Evolutionary conservation across 192 early-diverging fungal genomes (phyloP).

Genomic region (Diversispora eburnea): DNA sequence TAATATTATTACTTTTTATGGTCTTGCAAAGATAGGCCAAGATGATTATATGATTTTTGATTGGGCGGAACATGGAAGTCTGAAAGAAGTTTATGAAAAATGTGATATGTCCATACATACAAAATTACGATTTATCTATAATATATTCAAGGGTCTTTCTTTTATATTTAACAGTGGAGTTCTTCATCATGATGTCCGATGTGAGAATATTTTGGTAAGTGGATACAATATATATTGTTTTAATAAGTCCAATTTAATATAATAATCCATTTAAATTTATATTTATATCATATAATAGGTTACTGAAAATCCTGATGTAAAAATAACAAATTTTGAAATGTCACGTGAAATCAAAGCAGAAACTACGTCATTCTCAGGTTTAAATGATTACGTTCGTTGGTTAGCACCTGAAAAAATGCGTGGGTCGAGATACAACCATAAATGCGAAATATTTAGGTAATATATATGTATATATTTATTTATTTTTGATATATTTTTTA

Average conservation of each 20-base stretch:
- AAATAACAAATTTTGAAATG: slow-evolving; percentile 12
- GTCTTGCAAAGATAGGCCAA: not conserved
- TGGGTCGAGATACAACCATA: not conserved
- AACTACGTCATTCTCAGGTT: not conserved
- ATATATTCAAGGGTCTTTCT: not conserved
- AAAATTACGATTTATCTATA: not conserved
- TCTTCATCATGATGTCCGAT: slow-evolving; percentile 13
- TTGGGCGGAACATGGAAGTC: slow-evolving; percentile 1
- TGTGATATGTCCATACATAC: not conserved
- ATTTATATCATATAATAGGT: not conserved
- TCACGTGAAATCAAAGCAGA: not conserved
- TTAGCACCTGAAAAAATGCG: slow-evolving; percentile 18
- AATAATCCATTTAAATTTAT: not conserved
- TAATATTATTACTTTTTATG: slow-evolving; percentile 14
- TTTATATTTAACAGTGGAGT: not conserved
- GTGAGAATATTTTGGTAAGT: slow-evolving; percentile 16
- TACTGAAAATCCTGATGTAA: not conserved
- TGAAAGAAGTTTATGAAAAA: not conserved
- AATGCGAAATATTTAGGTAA: slow-evolving; percentile 22
- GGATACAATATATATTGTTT: not conserved
- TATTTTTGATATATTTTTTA: not conserved
- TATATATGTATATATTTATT: too few species aligned
- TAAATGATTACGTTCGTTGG: slow-evolving; percentile 1
- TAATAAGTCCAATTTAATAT: not conserved
- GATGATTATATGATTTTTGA: not conserved